Conservation (phyloP, 352 stramenopile species). For the Phytophthora megakarya region DNA sequence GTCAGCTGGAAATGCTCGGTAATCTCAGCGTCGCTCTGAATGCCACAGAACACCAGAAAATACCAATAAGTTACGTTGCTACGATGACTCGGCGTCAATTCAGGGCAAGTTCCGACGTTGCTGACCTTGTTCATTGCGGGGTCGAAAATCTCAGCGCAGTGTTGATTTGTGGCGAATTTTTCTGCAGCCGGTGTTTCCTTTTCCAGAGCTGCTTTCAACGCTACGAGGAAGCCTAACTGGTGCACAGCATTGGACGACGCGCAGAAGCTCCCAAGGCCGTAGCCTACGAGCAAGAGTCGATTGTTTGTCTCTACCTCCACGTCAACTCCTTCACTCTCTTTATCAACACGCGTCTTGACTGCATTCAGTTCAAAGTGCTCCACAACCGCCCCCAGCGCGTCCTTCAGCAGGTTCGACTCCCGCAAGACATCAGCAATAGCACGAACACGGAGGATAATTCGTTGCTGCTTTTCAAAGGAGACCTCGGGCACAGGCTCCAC, state of each 20-base stretch:
- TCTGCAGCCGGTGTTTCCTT: background rate
- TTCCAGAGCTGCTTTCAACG: slow-evolving; percentile 39
- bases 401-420: slow-evolving; percentile 35
- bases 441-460: slow-evolving; percentile 47
- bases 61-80: background rate
- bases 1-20: slow-evolving; percentile 45
- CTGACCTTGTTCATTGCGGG: slow-evolving; percentile 80
- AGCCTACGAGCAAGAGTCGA: slow-evolving; percentile 52
- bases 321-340: slow-evolving; percentile 5
- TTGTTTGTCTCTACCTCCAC: background rate
- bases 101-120: background rate
- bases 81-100: background rate
- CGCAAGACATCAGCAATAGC: slow-evolving; percentile 40
- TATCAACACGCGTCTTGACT: slow-evolving; percentile 6
- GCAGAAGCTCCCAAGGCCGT: slow-evolving; percentile 80
- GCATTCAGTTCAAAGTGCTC: slow-evolving; percentile 32
- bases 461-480: slow-evolving; percentile 39
- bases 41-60: background rate
- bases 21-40: slow-evolving; percentile 64
- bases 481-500: slow-evolving; percentile 35
- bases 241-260: slow-evolving; percentile 75
- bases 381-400: slow-evolving; percentile 30
- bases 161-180: slow-evolving; percentile 5
- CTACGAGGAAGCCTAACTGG: slow-evolving; percentile 69
- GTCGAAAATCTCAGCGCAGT: slow-evolving; percentile 61